Conservation (phyloP, 257 asterid genomes). For the Solanum infundibuliforme region DNA sequence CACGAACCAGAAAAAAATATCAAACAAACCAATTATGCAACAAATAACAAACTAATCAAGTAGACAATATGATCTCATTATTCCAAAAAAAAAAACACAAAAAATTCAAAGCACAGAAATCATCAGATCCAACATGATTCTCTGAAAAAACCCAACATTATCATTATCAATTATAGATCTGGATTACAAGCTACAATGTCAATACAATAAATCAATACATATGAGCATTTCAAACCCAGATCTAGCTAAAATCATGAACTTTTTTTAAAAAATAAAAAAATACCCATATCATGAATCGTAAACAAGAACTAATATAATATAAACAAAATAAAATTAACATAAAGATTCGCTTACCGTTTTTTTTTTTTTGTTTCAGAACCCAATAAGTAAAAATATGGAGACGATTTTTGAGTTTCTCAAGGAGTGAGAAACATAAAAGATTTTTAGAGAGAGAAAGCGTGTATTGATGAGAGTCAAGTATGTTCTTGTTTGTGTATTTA, state of each 20-base stretch:
- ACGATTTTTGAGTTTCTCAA: not conserved
- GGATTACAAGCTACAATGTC: not conserved
- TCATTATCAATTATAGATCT: not conserved
- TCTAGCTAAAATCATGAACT: slow-evolving; percentile 1
- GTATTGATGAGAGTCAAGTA: not conserved
- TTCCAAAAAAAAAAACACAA: not conserved
- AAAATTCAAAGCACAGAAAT: not conserved
- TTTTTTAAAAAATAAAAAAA: not conserved
- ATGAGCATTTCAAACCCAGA: not conserved
- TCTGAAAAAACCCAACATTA: not conserved
- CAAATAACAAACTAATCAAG: not conserved
- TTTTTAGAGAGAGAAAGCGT: not conserved
- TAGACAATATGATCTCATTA: not conserved
- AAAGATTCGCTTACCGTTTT: not conserved
- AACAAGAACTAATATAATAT: not conserved
- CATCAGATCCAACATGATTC: not conserved
- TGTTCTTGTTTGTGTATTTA: not conserved
- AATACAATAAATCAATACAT: not conserved
- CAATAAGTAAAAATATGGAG: not conserved
- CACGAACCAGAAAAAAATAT: not conserved
- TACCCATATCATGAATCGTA: not conserved
- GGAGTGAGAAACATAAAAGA: not conserved
- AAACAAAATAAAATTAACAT: not conserved
- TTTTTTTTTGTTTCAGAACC: not conserved
- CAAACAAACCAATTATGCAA: not conserved